Percentiles rank a stretch among this genome's conserved stretches.
These are phyloP conservation scores for Scleroderma bovista DNA, from an alignment of 768 basidiomycete species.

Conservation along the genomic window DNA sequence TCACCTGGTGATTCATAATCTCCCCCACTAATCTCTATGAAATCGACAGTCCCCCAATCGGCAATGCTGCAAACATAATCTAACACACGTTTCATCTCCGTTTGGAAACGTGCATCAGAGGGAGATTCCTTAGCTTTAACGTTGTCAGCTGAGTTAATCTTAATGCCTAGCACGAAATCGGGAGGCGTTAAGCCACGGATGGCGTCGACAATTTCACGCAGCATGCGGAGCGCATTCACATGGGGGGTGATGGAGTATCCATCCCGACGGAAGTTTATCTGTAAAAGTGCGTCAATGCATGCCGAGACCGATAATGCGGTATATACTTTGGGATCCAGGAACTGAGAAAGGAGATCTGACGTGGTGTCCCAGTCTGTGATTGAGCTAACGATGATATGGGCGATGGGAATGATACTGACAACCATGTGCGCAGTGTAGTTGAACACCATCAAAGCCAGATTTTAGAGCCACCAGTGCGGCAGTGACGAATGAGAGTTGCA, in stretches of 20 bases:
- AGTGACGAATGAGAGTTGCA: constrained; percentile 57
- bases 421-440: constrained; percentile 83
- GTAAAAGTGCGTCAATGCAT: constrained; percentile 8
- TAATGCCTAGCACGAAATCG: constrained; percentile 71
- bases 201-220: constrained; percentile 47
- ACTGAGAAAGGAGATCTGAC: constrained; percentile 73
- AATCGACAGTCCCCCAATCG: constrained; percentile 64
- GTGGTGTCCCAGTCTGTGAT: background rate
- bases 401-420: constrained; percentile 44
- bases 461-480: constrained; percentile 60
- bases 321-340: constrained; percentile 65
- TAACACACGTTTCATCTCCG: constrained; percentile 40
- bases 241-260: constrained; percentile 41
- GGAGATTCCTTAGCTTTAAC: constrained; percentile 27
- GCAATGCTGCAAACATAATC: constrained; percentile 58
- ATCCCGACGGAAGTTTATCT: constrained; percentile 57
- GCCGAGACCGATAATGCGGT: constrained; percentile 1
- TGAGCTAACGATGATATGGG: background rate
- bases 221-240: constrained; percentile 46
- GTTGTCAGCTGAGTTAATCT: constrained; percentile 79
- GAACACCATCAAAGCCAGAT: constrained; percentile 80
- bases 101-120: constrained; percentile 27
- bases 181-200: constrained; percentile 52
- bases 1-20: constrained; percentile 76
- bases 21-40: constrained; percentile 86